Evolutionary conservation across 495 filamentous ascomycete species (phyloP), one percentile per base, ranked within the genome.

Genomic region (Trypethelium eluteriae): DNA sequence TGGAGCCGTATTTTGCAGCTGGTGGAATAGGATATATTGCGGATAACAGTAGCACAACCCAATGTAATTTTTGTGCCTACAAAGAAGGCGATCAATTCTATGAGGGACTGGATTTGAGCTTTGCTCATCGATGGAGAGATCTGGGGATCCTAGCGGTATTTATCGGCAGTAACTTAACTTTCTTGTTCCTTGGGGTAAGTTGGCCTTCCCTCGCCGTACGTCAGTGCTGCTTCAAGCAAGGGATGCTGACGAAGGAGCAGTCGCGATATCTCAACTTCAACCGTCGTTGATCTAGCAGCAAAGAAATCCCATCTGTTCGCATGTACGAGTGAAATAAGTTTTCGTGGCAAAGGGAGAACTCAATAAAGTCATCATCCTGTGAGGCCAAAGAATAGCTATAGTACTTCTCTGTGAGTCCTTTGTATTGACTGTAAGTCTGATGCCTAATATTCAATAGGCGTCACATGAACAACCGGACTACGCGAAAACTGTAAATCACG

Each of bases 41-140:
- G n/a, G 53, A 59, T 2, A 77, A 80, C 59, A 86, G 88, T 69
- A 78, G 79, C 0, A 89, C 86, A 0, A 82, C 76, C 16, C 75
- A 75, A 3, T 95, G 91, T 74, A 74, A 87, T 67, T 93, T 92
- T 73, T 95, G 91, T 71, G 89, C 89, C 25, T 93, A 84, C 74
- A 86, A 81, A 56, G 78, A 89, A 36, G 90, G 91, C 47, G 88
- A 94, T 68, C 80, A 94, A 74, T 94, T 93, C 70, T 94, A 89
- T 64, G 70, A 79, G 53, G 79, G 82, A 0, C 79, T 94, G 14
- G 81, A 81, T 0, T 83, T 92, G 73, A 76, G 70, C 14, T 95
- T 86, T 66, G 79, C 82, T 39, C 74, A 89, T 64, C 75, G 91
- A 12, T 94, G 91, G 90, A 80, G 91, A 47, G 91, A 95, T 71